phyloP scores from a whole-genome alignment of 2,329 filamentous ascomycete genomes.

The Keithomyces neogunnii region DNA sequence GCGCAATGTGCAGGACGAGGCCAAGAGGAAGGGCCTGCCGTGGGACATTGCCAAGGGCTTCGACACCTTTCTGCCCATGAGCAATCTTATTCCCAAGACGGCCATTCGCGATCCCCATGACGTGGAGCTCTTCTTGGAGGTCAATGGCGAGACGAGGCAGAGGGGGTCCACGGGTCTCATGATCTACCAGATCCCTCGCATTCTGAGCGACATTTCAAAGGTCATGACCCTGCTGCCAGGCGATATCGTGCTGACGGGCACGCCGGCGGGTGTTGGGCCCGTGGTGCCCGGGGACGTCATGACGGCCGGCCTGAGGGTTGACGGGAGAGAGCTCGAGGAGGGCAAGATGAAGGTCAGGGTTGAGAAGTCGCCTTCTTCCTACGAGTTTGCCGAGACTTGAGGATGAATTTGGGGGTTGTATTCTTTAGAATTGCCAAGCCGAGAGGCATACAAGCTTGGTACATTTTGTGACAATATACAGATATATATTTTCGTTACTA shows the following conservation, averaged over 20 bases:
- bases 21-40: slow-evolving; percentile 88
- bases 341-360: slow-evolving; percentile 77
- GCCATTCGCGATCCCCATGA: slow-evolving; percentile 81
- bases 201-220: slow-evolving; percentile 83
- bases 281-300: slow-evolving; percentile 83
- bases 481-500: too few relatives aligned
- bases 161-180: slow-evolving; percentile 86
- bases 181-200: slow-evolving; percentile 82
- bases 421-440: too few relatives aligned
- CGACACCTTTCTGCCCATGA: slow-evolving; percentile 91
- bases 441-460: too few relatives aligned
- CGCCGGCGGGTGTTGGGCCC: slow-evolving; percentile 87
- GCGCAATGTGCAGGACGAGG: slow-evolving; percentile 90
- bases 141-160: slow-evolving; percentile 74
- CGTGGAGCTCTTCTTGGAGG: slow-evolving; percentile 74
- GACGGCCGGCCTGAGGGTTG: slow-evolving; percentile 70
- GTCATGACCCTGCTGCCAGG: slow-evolving; percentile 92
- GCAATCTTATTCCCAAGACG: slow-evolving; percentile 69
- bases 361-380: slow-evolving; percentile 68
- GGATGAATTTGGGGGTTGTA: background rate
- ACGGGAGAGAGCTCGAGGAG: slow-evolving; percentile 76
- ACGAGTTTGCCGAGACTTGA: slow-evolving; percentile 68
- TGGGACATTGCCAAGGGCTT: slow-evolving; percentile 98
- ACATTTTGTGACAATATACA: too few relatives aligned
- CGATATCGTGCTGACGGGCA: slow-evolving; percentile 93